Percentiles rank a stretch among this genome's conserved stretches.
Conservation (phyloP, 148 eudicot genomes). For the Pouteria glomerata region DNA sequence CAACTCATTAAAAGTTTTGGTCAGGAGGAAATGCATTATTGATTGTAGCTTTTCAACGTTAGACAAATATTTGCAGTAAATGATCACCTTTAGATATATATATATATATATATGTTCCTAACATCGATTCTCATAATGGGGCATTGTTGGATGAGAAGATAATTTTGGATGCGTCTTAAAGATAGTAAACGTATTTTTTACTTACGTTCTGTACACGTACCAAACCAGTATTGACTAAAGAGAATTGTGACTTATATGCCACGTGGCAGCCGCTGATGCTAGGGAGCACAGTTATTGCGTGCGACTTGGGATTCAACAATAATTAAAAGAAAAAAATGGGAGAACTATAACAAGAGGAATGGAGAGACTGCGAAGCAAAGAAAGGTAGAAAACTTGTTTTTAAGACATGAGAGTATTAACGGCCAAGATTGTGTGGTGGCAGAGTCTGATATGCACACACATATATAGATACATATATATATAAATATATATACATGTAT, state of each 20-base stretch:
- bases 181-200: not conserved
- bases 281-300: slow-evolving; percentile 12
- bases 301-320: slow-evolving; percentile 11
- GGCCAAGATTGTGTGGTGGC: slow-evolving; percentile 31
- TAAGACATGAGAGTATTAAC: slow-evolving; percentile 26
- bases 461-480: not conserved
- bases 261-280: slow-evolving; percentile 4
- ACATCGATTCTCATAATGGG: too few species aligned
- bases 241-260: too few species aligned
- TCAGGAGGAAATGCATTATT: too few species aligned
- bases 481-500: not conserved
- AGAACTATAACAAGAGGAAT: not conserved
- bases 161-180: not conserved
- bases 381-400: slow-evolving; percentile 3
- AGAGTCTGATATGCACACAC: slow-evolving; percentile 22
- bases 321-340: not conserved
- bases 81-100: too few species aligned
- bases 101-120: not conserved
- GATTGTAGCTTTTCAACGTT: too few species aligned
- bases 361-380: slow-evolving; percentile 24
- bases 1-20: too few species aligned
- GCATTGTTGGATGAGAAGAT: not conserved
- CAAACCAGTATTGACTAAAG: not conserved
- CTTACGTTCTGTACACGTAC: not conserved
- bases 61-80: too few species aligned